These are phyloP conservation scores for Sporothrix dimorphospora DNA, from an alignment of 2,329 filamentous ascomycete species.

Conservation along the genomic window DNA sequence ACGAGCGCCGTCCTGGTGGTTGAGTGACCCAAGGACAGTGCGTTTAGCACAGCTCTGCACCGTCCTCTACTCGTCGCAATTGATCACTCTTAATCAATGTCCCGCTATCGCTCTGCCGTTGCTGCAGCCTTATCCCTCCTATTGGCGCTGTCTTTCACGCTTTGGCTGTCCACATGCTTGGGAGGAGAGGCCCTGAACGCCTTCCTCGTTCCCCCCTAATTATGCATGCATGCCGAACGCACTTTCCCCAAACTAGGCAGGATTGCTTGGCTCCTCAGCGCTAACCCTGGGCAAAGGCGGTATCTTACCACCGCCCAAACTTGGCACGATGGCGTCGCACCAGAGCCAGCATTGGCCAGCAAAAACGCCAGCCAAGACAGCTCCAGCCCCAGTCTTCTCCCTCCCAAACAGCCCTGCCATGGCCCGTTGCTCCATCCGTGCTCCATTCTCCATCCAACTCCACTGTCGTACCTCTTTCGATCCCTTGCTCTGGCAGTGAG, in stretches of 20 bases:
- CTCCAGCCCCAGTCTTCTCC: background rate
- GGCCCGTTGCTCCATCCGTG: background rate
- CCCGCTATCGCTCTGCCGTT: background rate
- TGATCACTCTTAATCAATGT: too few species aligned
- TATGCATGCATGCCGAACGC: background rate
- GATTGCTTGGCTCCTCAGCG: background rate
- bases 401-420: slow-evolving; percentile 1
- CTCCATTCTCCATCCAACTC: slow-evolving; percentile 10
- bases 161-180: slow-evolving; percentile 2
- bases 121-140: background rate
- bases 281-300: background rate
- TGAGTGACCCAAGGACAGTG: background rate
- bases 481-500: background rate
- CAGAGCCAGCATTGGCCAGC: background rate
- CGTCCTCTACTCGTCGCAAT: too few species aligned
- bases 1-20: background rate
- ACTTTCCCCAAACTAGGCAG: background rate
- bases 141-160: background rate
- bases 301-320: background rate
- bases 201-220: background rate
- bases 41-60: background rate
- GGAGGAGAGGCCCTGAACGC: background rate
- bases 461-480: background rate
- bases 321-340: background rate
- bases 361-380: slow-evolving; percentile 17